Conservation (phyloP, 176 grass and related monocot genomes). For the Eremochloa ophiuroides region DNA sequence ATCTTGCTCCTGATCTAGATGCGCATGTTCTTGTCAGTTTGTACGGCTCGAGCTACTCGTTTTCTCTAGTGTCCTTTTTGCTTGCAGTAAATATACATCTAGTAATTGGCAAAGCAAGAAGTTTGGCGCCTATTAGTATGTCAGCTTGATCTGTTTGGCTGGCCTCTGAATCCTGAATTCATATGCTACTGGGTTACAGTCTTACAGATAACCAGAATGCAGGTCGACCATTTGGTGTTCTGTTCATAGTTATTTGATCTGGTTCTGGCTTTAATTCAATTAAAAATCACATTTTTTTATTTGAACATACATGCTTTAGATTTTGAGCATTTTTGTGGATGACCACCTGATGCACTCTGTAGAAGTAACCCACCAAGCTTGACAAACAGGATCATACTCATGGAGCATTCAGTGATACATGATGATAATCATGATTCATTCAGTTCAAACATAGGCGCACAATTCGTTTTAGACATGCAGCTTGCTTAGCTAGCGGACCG, state of each 20-base stretch:
- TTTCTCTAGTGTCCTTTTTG: background rate
- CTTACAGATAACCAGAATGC: background rate
- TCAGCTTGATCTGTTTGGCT: background rate
- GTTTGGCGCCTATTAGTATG: background rate
- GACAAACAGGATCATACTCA: background rate
- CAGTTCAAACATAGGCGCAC: background rate
- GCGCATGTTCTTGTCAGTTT: background rate
- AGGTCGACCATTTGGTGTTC: background rate
- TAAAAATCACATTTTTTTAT: background rate
- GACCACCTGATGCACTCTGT: background rate
- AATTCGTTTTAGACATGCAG: background rate
- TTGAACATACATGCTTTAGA: background rate
- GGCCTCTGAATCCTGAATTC: background rate
- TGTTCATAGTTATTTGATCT: background rate
- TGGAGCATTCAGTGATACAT: background rate
- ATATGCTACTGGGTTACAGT: background rate
- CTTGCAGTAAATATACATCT: background rate
- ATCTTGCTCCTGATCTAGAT: background rate
- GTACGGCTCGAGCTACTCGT: background rate
- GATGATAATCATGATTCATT: background rate
- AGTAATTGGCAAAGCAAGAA: background rate
- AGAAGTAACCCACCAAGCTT: background rate
- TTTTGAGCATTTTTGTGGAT: too few relatives aligned
- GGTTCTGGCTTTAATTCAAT: background rate
- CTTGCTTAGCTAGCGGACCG: conserved; percentile 9